Evolutionary conservation across 202 grass and related monocot genomes (phyloP).

Genomic region (Setaria viridis): DNA sequence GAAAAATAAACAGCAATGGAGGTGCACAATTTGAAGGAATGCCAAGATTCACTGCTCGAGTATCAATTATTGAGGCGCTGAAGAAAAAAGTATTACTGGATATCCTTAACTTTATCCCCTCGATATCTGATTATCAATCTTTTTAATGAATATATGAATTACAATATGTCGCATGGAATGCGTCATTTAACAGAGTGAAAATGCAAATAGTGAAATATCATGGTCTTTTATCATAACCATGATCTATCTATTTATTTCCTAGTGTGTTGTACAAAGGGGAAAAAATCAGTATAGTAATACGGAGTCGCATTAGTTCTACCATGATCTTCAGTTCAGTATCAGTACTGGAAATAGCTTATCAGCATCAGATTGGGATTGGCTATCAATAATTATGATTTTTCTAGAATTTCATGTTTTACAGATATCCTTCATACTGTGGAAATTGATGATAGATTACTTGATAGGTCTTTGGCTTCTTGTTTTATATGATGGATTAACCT

Average conservation of each 20-base stretch:
- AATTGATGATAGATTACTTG: background rate
- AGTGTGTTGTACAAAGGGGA: too few species aligned
- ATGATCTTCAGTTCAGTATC: background rate
- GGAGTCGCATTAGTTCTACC: background rate
- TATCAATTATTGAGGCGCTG: conserved; percentile 73
- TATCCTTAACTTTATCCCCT: conserved; percentile 1
- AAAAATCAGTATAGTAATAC: background rate
- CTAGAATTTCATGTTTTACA: conserved; percentile 11
- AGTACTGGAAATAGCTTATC: background rate
- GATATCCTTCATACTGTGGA: background rate
- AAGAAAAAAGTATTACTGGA: conserved; percentile 66
- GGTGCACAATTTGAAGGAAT: conserved; percentile 85
- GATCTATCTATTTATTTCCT: background rate
- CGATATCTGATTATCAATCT: background rate
- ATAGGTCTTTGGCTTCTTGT: background rate
- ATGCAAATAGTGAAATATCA: conserved; percentile 3
- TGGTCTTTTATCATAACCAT: background rate
- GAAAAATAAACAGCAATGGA: conserved; percentile 81
- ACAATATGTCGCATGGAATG: background rate
- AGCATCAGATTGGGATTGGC: background rate
- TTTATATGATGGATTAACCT: conserved; percentile 18
- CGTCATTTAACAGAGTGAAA: background rate
- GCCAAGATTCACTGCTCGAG: conserved; percentile 72
- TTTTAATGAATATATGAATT: conserved; percentile 24
- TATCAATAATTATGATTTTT: conserved; percentile 18